These are phyloP conservation scores for Alternaria novae-zelandiae DNA, from an alignment of 2,329 filamentous ascomycete species.

Conservation along the genomic window DNA sequence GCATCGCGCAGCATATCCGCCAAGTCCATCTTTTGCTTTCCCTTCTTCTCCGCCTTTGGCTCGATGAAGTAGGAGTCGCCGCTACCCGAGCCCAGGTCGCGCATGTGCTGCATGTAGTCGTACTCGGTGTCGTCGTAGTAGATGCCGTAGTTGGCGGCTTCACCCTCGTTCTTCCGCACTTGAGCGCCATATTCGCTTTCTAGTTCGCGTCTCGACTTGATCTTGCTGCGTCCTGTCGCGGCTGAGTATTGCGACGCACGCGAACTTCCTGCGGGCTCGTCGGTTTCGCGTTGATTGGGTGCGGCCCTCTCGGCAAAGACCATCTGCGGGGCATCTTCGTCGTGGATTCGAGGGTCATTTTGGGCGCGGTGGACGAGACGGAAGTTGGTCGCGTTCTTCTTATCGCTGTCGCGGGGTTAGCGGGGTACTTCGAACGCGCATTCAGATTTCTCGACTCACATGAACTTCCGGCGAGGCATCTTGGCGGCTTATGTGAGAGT, in stretches of 20 bases:
- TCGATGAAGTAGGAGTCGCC: constrained; percentile 87
- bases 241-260: constrained; percentile 53
- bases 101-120: constrained; percentile 99
- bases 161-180: constrained; percentile 89
- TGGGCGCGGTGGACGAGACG: constrained; percentile 94
- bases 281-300: constrained; percentile 41
- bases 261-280: constrained; percentile 54
- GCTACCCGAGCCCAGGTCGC: constrained; percentile 71
- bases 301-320: constrained; percentile 75
- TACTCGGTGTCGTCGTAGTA: constrained; percentile 96
- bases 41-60: constrained; percentile 68
- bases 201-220: constrained; percentile 77
- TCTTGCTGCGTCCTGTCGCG: constrained; percentile 52
- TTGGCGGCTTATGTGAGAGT: constrained; percentile 45
- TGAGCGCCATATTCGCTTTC: constrained; percentile 73
- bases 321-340: constrained; percentile 85
- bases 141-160: constrained; percentile 91
- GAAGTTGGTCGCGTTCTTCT: constrained; percentile 92
- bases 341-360: constrained; percentile 96
- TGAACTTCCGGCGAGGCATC: constrained; percentile 79
- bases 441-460: constrained; percentile 56
- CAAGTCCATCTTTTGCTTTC: constrained; percentile 74
- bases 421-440: constrained; percentile 22
- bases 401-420: constrained; percentile 65
- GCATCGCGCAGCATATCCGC: constrained; percentile 76